phyloP scores from a whole-genome alignment of 2,329 filamentous ascomycete genomes.

The Rhexocercosporidium sp. region DNA sequence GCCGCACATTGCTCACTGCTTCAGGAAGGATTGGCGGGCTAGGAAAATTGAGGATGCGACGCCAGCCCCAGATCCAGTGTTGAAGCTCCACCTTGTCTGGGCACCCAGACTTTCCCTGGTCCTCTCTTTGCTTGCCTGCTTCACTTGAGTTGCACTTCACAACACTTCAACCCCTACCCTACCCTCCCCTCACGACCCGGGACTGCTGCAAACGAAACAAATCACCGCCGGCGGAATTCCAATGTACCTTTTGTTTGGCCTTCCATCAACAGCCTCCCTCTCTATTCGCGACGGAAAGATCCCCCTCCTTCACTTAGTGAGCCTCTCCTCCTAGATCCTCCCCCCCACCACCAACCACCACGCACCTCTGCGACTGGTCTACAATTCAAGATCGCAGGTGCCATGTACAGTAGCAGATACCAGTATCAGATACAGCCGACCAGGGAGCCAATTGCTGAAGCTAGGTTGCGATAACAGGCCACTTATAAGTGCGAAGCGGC shows the following conservation, averaged over 20 bases:
- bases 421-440: slow-evolving; percentile 29
- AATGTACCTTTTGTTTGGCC: slow-evolving; percentile 22
- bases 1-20: neutral
- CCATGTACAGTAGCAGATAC: slow-evolving; percentile 34
- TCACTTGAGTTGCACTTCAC: neutral
- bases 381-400: slow-evolving; percentile 31
- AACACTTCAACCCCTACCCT: neutral
- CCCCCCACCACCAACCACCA: slow-evolving; percentile 16
- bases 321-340: slow-evolving; percentile 1
- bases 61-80: neutral
- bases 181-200: neutral
- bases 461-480: slow-evolving; percentile 19
- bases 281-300: slow-evolving; percentile 10
- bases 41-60: slow-evolving; percentile 22
- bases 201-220: slow-evolving; percentile 10
- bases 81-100: too few species aligned
- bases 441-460: slow-evolving; percentile 28
- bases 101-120: too few species aligned
- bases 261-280: slow-evolving; percentile 9
- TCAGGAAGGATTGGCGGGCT: slow-evolving; percentile 20
- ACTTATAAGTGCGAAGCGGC: slow-evolving; percentile 21
- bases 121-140: neutral
- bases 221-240: slow-evolving; percentile 29
- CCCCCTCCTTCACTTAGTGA: slow-evolving; percentile 8
- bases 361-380: slow-evolving; percentile 31